Evolutionary conservation across 306 rosid species (phyloP).

Genomic region (Fagus sylvatica): DNA sequence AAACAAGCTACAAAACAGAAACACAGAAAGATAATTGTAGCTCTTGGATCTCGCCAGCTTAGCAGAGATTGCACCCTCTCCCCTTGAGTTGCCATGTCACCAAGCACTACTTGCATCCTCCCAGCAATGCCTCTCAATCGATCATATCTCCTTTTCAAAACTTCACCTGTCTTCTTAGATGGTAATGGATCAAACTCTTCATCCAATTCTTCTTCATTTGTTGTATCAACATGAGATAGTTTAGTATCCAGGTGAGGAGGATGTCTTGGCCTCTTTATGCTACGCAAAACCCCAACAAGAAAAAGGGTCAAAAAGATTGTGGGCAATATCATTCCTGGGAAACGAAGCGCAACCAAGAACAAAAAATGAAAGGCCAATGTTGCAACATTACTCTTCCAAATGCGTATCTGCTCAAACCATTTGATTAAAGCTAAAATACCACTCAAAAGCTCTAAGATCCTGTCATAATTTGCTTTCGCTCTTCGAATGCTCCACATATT

Average conservation of each 20-base stretch:
- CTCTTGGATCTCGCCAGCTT: slow-evolving; percentile 59
- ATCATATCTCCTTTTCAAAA: slow-evolving; percentile 38
- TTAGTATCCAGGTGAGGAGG: slow-evolving; percentile 46
- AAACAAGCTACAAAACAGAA: slow-evolving; percentile 34
- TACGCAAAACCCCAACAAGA: slow-evolving; percentile 18
- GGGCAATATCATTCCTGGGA: slow-evolving; percentile 29
- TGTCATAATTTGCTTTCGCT: slow-evolving; percentile 37
- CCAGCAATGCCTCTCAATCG: slow-evolving; percentile 41
- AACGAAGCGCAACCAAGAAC: slow-evolving; percentile 26
- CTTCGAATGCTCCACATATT: slow-evolving; percentile 54
- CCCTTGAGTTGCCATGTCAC: slow-evolving; percentile 53
- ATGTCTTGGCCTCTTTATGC: slow-evolving; percentile 37
- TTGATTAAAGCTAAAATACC: slow-evolving; percentile 15
- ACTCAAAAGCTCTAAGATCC: slow-evolving; percentile 26
- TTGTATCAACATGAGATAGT: slow-evolving; percentile 38
- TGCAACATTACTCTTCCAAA: slow-evolving; percentile 27
- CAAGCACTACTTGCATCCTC: slow-evolving; percentile 34
- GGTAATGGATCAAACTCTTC: slow-evolving; percentile 53
- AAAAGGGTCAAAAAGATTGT: slow-evolving; percentile 11
- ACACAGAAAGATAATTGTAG: slow-evolving; percentile 35
- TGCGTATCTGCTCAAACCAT: slow-evolving; percentile 21
- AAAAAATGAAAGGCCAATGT: slow-evolving; percentile 19
- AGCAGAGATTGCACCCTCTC: slow-evolving; percentile 46
- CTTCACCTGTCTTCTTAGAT: slow-evolving; percentile 24
- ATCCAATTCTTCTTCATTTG: slow-evolving; percentile 41